A percentile compares a stretch with the other conserved stretches of the same genome.
Evolutionary conservation across 169 alveolate species (phyloP).

Genomic region (Miamiensis avidus): DNA sequence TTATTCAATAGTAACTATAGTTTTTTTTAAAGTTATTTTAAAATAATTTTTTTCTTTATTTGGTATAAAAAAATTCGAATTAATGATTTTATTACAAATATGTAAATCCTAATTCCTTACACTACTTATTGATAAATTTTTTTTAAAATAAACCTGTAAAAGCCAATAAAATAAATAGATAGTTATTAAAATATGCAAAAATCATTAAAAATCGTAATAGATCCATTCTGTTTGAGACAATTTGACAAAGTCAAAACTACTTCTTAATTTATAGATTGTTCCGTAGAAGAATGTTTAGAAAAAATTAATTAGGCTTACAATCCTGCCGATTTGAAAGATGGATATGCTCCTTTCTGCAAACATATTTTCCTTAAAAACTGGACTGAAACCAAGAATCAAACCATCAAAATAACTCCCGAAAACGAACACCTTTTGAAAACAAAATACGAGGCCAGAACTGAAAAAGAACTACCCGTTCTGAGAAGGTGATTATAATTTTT

Average conservation of each 20-base stretch:
- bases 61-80: too few relatives aligned
- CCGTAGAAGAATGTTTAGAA: slow-evolving; percentile 52
- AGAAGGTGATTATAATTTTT: slow-evolving; percentile 26
- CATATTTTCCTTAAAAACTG: slow-evolving; percentile 96
- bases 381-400: slow-evolving; percentile 88
- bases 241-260: slow-evolving; percentile 41
- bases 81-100: too few relatives aligned
- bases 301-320: slow-evolving; percentile 62
- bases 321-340: slow-evolving; percentile 54
- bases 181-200: too few relatives aligned
- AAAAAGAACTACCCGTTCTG: slow-evolving; percentile 96
- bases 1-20: too few relatives aligned
- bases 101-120: too few relatives aligned
- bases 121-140: too few relatives aligned
- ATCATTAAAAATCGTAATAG: slow-evolving; percentile 37
- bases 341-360: slow-evolving; percentile 98
- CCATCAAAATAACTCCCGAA: slow-evolving; percentile 89
- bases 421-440: slow-evolving; percentile 87
- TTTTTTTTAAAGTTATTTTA: too few relatives aligned
- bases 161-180: too few relatives aligned
- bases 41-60: too few relatives aligned
- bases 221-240: slow-evolving; percentile 49
- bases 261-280: slow-evolving; percentile 7
- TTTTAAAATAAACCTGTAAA: too few relatives aligned
- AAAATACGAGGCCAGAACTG: slow-evolving; percentile 94